Base-by-base conservation (phyloP, 495 filamentous ascomycete genomes). In the Parathielavia appendiculata region DNA sequence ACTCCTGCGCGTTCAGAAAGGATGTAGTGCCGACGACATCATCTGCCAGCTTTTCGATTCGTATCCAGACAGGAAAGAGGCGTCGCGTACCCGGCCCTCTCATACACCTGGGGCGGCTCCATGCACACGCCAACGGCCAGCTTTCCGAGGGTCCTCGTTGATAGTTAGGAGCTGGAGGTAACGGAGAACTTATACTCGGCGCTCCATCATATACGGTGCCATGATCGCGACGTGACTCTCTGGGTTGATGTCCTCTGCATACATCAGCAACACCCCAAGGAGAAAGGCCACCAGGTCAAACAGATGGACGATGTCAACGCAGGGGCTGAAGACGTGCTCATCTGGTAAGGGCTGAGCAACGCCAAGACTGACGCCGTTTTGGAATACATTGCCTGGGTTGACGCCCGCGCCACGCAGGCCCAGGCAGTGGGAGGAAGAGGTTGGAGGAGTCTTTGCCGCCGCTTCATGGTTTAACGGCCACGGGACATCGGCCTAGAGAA, bases 301-400 rank as follows among this genome's bases (percentile, higher is more conserved):
- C 59, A 62, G 16, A 73, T 73, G 71, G 43, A 35, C 9, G 26
- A 56, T 2, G 69, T 73, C 51, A 70, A 66, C 59, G 23, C 48
- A 13, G 20, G 35, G 19, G 64, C 66, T 10, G 20, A 51, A 0
- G 51, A 61, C 17, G 56, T 63, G 14, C 8, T 71, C n/a, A 51
- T 70, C 11, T 73, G 67, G 69, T 58, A 71, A 0, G 69, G 60
- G 11, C 43, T 39, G 19, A 17, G 23, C n/a, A 49, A 20, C 36
- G 22, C 58, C 11, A 14, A 10, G 4, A 51, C 30, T 34, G 41
- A 62, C 23, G 8, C 20, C 10, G 14, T 62, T 2, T 49, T 62
- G 43, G 32, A 58, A 22, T 40, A 12, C 30, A 50, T 22, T 4
- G 16, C 34, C 12, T 54, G 51, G 38, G 40, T 53, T 13, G 57